Percentiles rank a stretch among this genome's conserved stretches.
phyloP scores from a whole-genome alignment of 306 rosid species.

The Pyrus pyrifolia region DNA sequence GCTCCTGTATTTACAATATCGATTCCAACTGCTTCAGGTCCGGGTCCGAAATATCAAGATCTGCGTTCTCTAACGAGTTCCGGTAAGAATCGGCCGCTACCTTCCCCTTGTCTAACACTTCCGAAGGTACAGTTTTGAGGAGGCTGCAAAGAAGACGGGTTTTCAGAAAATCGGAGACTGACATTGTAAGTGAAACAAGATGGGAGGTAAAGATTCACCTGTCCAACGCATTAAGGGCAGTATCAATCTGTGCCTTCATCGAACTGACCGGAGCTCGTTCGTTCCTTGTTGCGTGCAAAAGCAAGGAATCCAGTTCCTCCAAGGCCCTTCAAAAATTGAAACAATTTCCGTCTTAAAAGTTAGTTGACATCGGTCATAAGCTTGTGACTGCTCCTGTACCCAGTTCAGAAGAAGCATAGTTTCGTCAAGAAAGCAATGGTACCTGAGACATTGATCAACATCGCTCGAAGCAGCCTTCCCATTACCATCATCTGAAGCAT shows the following conservation, averaged over 20 bases:
- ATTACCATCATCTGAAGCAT: slow-evolving; percentile 74
- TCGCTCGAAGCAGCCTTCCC: slow-evolving; percentile 51
- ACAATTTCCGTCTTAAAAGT: slow-evolving; percentile 5
- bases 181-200: background rate
- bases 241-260: slow-evolving; percentile 55
- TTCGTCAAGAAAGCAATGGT: slow-evolving; percentile 1
- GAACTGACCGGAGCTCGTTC: slow-evolving; percentile 70
- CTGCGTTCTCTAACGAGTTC: slow-evolving; percentile 43
- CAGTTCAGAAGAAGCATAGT: background rate
- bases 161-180: slow-evolving; percentile 5
- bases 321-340: slow-evolving; percentile 50
- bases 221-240: slow-evolving; percentile 57
- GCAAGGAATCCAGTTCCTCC: slow-evolving; percentile 80
- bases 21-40: slow-evolving; percentile 67
- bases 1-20: slow-evolving; percentile 36
- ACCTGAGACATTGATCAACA: slow-evolving; percentile 91
- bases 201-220: slow-evolving; percentile 28
- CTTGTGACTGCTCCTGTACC: background rate
- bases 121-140: slow-evolving; percentile 78
- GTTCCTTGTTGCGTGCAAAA: slow-evolving; percentile 79
- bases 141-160: slow-evolving; percentile 51
- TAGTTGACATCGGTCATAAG: slow-evolving; percentile 9
- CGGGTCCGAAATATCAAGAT: slow-evolving; percentile 41
- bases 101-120: slow-evolving; percentile 68
- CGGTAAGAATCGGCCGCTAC: slow-evolving; percentile 70